Base-by-base conservation (phyloP, 225 moss, liverwort and hornwort species). In the Thuidium tamariscinum region DNA sequence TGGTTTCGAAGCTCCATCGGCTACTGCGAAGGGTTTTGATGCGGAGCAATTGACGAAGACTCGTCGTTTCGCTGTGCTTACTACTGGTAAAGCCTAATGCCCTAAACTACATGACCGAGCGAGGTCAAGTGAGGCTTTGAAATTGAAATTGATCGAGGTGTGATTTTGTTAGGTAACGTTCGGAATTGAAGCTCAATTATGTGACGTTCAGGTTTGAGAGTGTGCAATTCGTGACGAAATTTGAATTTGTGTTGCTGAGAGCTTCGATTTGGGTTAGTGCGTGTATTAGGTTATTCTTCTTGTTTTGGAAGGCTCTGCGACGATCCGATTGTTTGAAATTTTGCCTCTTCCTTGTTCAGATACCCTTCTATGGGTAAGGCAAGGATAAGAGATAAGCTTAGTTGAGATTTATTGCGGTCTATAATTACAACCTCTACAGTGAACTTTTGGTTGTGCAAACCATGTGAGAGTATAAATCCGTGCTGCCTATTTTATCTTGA, bases 31-130 rank as follows among this genome's bases (percentile, higher is more conserved):
- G 51, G 90, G 56, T 32, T 56, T n/a, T 10, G 71, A 23, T 39
- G 68, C 34, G 23, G 79, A 65, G 54, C 10, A 22, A 52, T n/a
- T 22, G 65, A 60, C 30, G 26, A 80, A 75, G 80, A 85, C 87
- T 73, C 91, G 83, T 39, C 87, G 91, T 14, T 93, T 87, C 69
- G 93, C 93, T 51, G 85, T 93, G 30, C 70, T 93, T 11, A 90
- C 89, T 15, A 89, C 95, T 27, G 95, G 93, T 84, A 22, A 66
- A 18, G 22, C 16, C 12, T 46, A 61, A 65, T 25, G 7, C 7
- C 8, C 36, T n/a, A 81, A 81, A 23, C 18, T 81, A 2, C 49
- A n/a, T 37, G 23, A 44, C 32, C 62, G 46, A 34, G 25, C 7
- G 48, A 46, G 15, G 16, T 20, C 9, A 61, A 79, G 41, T 13